phyloP scores from a whole-genome alignment of 345 rosid genomes.

The Eucalyptus coolabah region DNA sequence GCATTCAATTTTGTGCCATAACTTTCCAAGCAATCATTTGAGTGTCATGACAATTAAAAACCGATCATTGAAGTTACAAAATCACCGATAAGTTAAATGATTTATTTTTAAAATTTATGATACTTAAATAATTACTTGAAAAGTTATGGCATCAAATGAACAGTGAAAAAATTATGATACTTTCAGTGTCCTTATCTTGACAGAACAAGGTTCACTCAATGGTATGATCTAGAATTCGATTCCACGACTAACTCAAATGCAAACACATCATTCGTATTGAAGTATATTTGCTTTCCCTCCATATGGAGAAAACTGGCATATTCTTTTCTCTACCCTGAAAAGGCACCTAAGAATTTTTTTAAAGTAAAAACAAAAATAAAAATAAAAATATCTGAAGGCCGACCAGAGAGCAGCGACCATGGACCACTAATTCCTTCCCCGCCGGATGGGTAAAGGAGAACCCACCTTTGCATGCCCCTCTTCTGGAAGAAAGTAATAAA shows the following conservation, averaged over 20 bases:
- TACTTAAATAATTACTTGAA: neutral
- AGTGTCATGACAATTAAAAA: neutral
- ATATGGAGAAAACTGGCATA: neutral
- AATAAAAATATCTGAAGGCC: neutral
- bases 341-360: neutral
- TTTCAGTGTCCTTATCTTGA: neutral
- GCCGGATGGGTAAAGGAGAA: neutral
- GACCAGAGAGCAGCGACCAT: neutral
- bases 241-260: neutral
- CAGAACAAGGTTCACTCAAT: neutral
- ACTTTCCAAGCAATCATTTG: neutral
- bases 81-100: neutral
- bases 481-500: neutral
- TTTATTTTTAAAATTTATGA: neutral
- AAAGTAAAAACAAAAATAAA: neutral
- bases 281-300: neutral
- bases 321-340: neutral
- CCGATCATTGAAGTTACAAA: neutral
- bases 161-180: neutral
- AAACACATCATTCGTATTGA: neutral
- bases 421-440: constrained; percentile 1
- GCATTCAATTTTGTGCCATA: neutral
- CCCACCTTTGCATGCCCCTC: neutral
- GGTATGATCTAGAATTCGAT: neutral
- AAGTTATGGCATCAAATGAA: neutral